Base-by-base conservation (phyloP, 768 basidiomycete species). In the Tylopilus plumbeoviolaceoides region DNA sequence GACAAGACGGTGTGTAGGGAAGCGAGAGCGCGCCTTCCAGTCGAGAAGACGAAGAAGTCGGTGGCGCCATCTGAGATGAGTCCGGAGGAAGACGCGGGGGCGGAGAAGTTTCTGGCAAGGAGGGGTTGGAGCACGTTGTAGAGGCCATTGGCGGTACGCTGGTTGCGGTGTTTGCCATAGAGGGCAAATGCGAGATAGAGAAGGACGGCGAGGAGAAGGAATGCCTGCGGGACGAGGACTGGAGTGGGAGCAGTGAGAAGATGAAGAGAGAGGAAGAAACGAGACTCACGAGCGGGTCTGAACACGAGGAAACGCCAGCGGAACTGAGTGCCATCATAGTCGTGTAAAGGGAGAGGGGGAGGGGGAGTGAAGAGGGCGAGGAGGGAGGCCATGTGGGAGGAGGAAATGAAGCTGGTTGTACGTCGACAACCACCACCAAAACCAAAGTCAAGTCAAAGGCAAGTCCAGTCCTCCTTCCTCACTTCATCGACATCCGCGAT, bases 41-140 rank as follows among this genome's bases (percentile, higher is more conserved):
- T 93, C 39, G 91, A 91, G 72, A 89, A 97, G 64, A 78, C 78
- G 74, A 91, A 89, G 65, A 84, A 88, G 72, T 92, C 90, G 4
- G 84, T 77, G 60, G 85, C 75, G 18, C 90, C 91, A 61, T 93
- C 91, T 38, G 75, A 51, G 31, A 77, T 76, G 45, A 87, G 70
- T 10, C 80, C 81, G 5, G 72, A 72, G 33, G 73, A 75, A 9
- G 77, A 73, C 1, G 68, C 48, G 2, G 91, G 86, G 43, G 73
- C 78, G 11, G 89, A 84, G 73, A 97, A 97, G 68, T 95, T 91
- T 33, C 78, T 69, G 42, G 76, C 67, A 54, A 87, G 78, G 58
- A 89, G 66, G 8, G 77, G 70, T 21, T 72, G 67, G 69, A 91
- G 80, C 18, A 81, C 78, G 21, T 75, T 68, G 68, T 70, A 85